These are phyloP conservation scores for Candida palmyrensis DNA, from an alignment of 805 yeast genomes.

Conservation along the genomic window DNA sequence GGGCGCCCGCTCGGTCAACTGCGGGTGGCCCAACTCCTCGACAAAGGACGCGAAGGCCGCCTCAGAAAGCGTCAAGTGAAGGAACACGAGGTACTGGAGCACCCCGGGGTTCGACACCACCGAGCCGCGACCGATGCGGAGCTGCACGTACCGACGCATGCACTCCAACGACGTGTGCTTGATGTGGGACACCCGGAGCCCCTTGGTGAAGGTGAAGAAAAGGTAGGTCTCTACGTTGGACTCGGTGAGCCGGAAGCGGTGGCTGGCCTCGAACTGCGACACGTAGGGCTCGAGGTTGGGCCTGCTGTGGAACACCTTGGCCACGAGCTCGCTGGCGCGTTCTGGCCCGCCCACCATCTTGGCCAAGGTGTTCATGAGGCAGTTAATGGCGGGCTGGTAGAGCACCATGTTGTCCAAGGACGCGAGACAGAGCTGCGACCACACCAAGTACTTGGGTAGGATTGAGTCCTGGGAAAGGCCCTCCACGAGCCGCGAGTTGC, in stretches of 20 bases:
- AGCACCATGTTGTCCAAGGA: constrained; percentile 23
- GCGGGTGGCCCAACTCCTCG: constrained; percentile 15
- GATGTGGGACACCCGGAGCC: constrained; percentile 54
- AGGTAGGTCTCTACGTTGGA: constrained; percentile 50
- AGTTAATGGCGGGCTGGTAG: constrained; percentile 28
- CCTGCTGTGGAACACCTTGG: constrained; percentile 26
- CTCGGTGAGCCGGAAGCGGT: constrained; percentile 32
- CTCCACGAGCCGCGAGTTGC: constrained; percentile 43
- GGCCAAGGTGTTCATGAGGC: constrained; percentile 21
- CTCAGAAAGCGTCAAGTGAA: constrained; percentile 24
- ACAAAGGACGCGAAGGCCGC: constrained; percentile 18
- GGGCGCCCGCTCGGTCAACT: neutral
- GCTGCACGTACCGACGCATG: constrained; percentile 38
- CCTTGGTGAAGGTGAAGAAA: constrained; percentile 46
- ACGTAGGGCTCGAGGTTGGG: constrained; percentile 37
- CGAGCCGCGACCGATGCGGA: constrained; percentile 33
- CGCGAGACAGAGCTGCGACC: constrained; percentile 37
- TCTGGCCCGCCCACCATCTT: constrained; percentile 22
- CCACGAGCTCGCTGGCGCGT: constrained; percentile 13
- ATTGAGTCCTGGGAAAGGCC: constrained; percentile 44
- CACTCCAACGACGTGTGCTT: constrained; percentile 44
- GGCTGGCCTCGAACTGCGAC: constrained; percentile 36
- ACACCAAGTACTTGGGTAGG: constrained; percentile 44
- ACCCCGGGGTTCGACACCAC: constrained; percentile 6
- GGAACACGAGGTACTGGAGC: constrained; percentile 25